Conservation (phyloP, 2,329 filamentous ascomycete species). For the Aspergillus brasiliensis region DNA sequence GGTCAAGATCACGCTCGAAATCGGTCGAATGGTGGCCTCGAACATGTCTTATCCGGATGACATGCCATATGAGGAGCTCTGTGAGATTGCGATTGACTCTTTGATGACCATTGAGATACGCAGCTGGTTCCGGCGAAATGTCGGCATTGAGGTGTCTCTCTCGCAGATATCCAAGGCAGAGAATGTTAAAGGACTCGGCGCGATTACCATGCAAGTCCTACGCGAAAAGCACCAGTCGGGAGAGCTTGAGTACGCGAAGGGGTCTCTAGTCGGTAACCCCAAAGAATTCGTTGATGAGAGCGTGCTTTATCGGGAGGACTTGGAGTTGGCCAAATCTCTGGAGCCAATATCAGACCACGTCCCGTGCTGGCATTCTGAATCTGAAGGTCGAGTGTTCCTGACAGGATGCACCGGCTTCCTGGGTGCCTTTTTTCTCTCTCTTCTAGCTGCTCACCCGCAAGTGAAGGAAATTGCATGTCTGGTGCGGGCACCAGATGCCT, state of each 20-base stretch:
- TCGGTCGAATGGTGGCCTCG: slow-evolving; percentile 14
- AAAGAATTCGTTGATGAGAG: background rate
- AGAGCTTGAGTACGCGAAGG: background rate
- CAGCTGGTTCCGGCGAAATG: slow-evolving; percentile 27
- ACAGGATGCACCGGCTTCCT: slow-evolving; percentile 19
- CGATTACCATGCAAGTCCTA: slow-evolving; percentile 11
- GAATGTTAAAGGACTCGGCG: slow-evolving; percentile 17
- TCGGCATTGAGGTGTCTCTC: slow-evolving; percentile 45
- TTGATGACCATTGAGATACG: slow-evolving; percentile 34
- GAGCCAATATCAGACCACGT: background rate
- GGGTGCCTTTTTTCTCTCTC: slow-evolving; percentile 15
- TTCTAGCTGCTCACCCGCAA: slow-evolving; percentile 5
- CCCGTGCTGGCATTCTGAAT: slow-evolving; percentile 8
- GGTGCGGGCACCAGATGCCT: slow-evolving; percentile 11
- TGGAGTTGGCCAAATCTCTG: slow-evolving; percentile 5
- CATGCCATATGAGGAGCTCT: slow-evolving; percentile 26
- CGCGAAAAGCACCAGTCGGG: slow-evolving; percentile 13
- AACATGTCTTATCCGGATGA: slow-evolving; percentile 13
- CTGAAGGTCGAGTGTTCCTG: slow-evolving; percentile 17
- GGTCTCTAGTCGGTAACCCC: no score
- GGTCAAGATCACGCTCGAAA: slow-evolving; percentile 9
- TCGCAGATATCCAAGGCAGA: slow-evolving; percentile 53
- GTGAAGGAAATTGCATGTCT: slow-evolving; percentile 20
- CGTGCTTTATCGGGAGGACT: slow-evolving; percentile 4
- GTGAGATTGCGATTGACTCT: slow-evolving; percentile 28